phyloP scores from a whole-genome alignment of 257 asterid species.

The Solanum ossicruentum region DNA sequence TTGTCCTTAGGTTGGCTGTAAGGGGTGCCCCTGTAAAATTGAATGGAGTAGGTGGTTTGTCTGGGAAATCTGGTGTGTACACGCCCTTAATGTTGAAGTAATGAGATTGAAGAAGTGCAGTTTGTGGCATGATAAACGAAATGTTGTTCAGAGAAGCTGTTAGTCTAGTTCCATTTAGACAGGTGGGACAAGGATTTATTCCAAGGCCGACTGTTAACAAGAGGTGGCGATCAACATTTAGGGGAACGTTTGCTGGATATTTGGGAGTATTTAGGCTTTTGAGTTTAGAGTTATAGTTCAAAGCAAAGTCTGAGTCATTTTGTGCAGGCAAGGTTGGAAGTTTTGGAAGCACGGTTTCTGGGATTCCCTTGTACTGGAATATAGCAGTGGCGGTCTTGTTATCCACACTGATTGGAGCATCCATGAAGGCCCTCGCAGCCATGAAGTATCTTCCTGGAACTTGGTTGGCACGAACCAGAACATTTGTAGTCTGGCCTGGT shows the following conservation, averaged over 20 bases:
- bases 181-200: conserved; percentile 25
- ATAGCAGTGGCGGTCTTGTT: conserved; percentile 46
- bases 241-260: conserved; percentile 49
- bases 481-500: conserved; percentile 35
- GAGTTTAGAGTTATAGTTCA: conserved; percentile 22
- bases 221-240: conserved; percentile 30
- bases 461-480: conserved; percentile 34
- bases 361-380: conserved; percentile 35
- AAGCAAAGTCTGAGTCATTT: conserved; percentile 29
- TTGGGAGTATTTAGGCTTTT: conserved; percentile 24
- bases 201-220: conserved; percentile 37
- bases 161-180: conserved; percentile 26
- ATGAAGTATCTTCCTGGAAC: conserved; percentile 18
- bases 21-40: conserved; percentile 37
- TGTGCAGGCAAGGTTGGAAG: conserved; percentile 27
- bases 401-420: conserved; percentile 34
- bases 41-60: conserved; percentile 26
- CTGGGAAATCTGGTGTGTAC: conserved; percentile 28
- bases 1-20: conserved; percentile 28
- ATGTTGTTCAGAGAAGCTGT: conserved; percentile 43
- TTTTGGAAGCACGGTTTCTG: conserved; percentile 14
- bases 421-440: conserved; percentile 47
- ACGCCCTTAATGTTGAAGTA: conserved; percentile 23
- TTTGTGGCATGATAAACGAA: conserved; percentile 30
- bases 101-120: conserved; percentile 39